These are phyloP conservation scores for Fusarium phyllophilum DNA, from an alignment of 2,329 filamentous ascomycete species.

Conservation along the genomic window DNA sequence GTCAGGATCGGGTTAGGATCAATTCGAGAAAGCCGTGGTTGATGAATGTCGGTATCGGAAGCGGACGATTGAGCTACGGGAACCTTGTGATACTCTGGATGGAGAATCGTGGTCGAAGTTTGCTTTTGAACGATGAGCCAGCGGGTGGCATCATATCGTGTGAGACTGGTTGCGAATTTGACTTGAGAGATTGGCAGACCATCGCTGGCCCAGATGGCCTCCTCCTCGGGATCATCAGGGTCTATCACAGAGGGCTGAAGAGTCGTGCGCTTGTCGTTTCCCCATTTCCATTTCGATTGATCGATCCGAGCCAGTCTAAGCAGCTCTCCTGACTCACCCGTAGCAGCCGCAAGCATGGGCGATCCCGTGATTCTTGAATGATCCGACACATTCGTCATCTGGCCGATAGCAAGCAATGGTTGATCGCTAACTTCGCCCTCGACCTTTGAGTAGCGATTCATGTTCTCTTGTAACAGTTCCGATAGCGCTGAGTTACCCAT, in stretches of 20 bases:
- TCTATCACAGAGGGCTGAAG: constrained; percentile 60
- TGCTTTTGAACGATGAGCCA: constrained; percentile 67
- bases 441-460: constrained; percentile 44
- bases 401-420: constrained; percentile 65
- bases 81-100: constrained; percentile 59
- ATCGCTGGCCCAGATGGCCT: constrained; percentile 65
- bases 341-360: constrained; percentile 58
- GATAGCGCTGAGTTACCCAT: constrained; percentile 50
- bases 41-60: constrained; percentile 15
- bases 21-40: constrained; percentile 60
- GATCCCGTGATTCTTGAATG: constrained; percentile 40
- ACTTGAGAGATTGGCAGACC: constrained; percentile 61
- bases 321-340: constrained; percentile 67
- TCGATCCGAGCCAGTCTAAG: constrained; percentile 65
- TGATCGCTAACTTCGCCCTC: constrained; percentile 39
- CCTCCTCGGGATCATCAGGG: constrained; percentile 55
- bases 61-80: constrained; percentile 45
- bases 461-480: constrained; percentile 51
- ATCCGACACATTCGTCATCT: constrained; percentile 57
- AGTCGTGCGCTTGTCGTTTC: constrained; percentile 54
- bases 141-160: constrained; percentile 52
- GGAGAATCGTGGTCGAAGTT: constrained; percentile 61
- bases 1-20: constrained; percentile 64
- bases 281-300: constrained; percentile 66
- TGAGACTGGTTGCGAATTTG: constrained; percentile 57